A percentile compares a stretch with the other conserved stretches of the same genome.
Conservation (phyloP, 371 early-diverging fungal species). For the Blastocladiella emersonii region DNA sequence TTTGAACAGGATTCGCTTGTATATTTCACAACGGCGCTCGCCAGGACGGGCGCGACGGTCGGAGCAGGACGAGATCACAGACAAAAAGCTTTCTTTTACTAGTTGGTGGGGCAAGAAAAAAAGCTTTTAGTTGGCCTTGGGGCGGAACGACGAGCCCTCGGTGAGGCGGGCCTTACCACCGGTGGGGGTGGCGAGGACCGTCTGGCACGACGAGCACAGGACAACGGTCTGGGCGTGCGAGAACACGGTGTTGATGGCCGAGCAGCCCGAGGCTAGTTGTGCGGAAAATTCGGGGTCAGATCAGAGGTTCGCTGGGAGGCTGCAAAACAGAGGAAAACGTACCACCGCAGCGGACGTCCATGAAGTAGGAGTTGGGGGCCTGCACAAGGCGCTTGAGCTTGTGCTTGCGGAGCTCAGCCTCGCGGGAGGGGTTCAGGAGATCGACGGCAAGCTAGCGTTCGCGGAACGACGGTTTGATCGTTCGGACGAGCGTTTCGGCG, state of each 20-base stretch:
- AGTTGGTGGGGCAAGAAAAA: no score
- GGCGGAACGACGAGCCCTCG: conserved; percentile 31
- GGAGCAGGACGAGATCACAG: no score
- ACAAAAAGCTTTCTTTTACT: no score
- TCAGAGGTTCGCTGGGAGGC: no score
- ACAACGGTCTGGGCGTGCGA: conserved; percentile 98
- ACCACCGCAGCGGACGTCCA: conserved; percentile 99
- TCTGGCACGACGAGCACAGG: conserved; percentile 86
- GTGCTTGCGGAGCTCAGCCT: conserved; percentile 86
- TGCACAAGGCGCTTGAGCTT: conserved; percentile 99
- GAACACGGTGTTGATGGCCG: conserved; percentile 93
- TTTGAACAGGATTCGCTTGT: no score
- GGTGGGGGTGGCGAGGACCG: conserved; percentile 96
- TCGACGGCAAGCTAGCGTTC: conserved; percentile 86
- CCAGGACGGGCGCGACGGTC: no score
- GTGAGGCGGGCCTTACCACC: conserved; percentile 97
- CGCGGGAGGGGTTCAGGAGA: conserved; percentile 94
- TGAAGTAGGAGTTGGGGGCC: conserved; percentile 98
- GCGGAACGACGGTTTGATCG: neutral
- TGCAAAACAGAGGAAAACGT: conserved; percentile 18
- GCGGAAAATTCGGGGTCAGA: no score
- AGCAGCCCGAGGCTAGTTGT: conserved; percentile 62
- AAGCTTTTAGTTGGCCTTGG: neutral
- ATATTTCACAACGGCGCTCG: no score
- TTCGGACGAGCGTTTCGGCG: no score